These are phyloP conservation scores for Onygenales sp. DNA, from an alignment of 2,329 filamentous ascomycete species.

Conservation along the genomic window DNA sequence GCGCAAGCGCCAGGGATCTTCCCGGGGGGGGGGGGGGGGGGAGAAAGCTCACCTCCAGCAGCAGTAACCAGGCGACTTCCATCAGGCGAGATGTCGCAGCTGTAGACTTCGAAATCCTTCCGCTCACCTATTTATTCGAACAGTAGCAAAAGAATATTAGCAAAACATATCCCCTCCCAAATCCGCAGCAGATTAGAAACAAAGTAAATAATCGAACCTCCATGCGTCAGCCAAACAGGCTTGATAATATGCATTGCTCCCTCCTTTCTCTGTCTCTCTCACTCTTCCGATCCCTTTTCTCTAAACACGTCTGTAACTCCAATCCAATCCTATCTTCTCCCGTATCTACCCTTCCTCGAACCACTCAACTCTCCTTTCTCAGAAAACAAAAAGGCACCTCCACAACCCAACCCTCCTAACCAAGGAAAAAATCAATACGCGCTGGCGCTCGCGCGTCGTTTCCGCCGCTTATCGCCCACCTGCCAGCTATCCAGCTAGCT, in stretches of 20 bases:
- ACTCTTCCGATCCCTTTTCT: background rate
- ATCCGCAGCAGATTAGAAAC: background rate
- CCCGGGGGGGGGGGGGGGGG: background rate
- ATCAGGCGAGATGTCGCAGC: conserved; percentile 93
- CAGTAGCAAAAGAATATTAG: background rate
- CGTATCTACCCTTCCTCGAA: background rate
- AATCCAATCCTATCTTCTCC: background rate
- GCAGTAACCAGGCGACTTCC: conserved; percentile 86
- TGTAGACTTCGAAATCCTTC: conserved; percentile 98
- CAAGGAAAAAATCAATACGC: too few relatives aligned
- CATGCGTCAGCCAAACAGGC: conserved; percentile 91
- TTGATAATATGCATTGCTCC: conserved; percentile 73
- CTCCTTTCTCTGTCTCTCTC: background rate
- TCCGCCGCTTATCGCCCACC: too few relatives aligned
- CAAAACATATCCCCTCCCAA: background rate
- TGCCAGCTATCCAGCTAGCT: too few relatives aligned
- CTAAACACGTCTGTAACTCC: background rate
- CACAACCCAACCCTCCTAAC: too few relatives aligned
- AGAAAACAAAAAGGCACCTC: too few relatives aligned
- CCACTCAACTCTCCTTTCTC: too few relatives aligned
- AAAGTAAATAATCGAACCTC: conserved; percentile 47
- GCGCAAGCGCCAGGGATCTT: too few relatives aligned
- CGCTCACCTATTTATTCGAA: conserved; percentile 61
- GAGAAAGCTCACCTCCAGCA: conserved; percentile 62
- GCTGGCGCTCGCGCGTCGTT: too few relatives aligned